Base-by-base conservation (phyloP, 768 basidiomycete genomes). In the Cystofilobasidium macerans region DNA sequence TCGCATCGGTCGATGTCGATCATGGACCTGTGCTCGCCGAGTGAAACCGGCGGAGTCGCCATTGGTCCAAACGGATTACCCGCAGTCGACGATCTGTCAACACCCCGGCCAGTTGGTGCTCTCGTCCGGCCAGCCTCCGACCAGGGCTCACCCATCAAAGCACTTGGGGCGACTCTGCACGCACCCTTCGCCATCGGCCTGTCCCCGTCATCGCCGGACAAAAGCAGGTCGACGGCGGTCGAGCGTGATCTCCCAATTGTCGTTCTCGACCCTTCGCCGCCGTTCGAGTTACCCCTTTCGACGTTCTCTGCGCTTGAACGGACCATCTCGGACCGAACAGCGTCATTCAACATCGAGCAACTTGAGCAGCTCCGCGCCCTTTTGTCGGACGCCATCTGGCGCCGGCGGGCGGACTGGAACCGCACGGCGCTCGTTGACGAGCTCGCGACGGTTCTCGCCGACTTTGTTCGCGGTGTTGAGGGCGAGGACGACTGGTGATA, bases 281-380 rank as follows among this genome's bases (percentile, higher is more conserved):
- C 86, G 45, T 95, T 99, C 76, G 75, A 82, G 47, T 72, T 94
- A 18, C 80, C 87, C 57, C 77, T 82, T 28, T 72, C 68, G 2
- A 72, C 79, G 13, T 70, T 94, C 30, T 71, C 70, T 0, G 72
- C 80, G 13, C 80, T 98, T 0, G 76, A 78, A 64, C 53, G 73
- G 2, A 75, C 78, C 53, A 74, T 97, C 32, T 77, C 40, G 77
- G 81, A 22, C 73, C 73, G 53, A 40, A 95, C 94, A 1, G 73
- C 68, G 8, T 73, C 72, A 0, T 78, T 97, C 48, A 88, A 80
- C 30, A 80, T 97, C 58, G 95, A 99, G 73, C 85, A 94, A 73
- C 81, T 99, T 8, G 95, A 98, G 74, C 92, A 98, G 75, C 80
- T 99, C 8, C 83, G 95, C 7, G 93, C 95, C 11, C 84, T 82